Conservation (phyloP, 352 stramenopile genomes). For the Globisporangium recalcitrans region DNA sequence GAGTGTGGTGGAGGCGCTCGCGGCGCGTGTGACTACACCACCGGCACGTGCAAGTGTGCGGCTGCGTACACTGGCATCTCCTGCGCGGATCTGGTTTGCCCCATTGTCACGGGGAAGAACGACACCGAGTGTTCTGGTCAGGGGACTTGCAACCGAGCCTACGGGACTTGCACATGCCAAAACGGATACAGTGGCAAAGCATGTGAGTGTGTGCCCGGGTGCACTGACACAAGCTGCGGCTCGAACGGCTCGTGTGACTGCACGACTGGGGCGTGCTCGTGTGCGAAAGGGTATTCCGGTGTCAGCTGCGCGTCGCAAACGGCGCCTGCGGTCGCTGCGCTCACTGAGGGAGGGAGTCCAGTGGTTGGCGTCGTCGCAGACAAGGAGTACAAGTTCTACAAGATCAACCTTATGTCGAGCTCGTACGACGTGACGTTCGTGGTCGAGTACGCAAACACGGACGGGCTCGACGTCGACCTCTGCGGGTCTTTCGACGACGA, state of each 20-base stretch:
- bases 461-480: conserved; percentile 45
- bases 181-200: conserved; percentile 56
- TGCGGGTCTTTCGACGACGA: conserved; percentile 69
- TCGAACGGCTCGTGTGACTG: conserved; percentile 53
- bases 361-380: conserved; percentile 22
- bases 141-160: conserved; percentile 43
- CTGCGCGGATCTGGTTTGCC: conserved; percentile 59
- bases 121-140: conserved; percentile 57
- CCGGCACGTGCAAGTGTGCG: conserved; percentile 42
- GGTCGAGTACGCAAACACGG: conserved; percentile 26
- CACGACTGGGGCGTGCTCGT: conserved; percentile 54
- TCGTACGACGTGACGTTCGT: conserved; percentile 70
- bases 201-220: conserved; percentile 71
- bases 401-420: conserved; percentile 49
- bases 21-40: conserved; percentile 44
- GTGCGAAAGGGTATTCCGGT: conserved; percentile 37
- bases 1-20: conserved; percentile 36
- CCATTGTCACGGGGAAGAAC: conserved; percentile 34
- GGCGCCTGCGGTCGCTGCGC: conserved; percentile 20
- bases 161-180: conserved; percentile 41
- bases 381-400: conserved; percentile 75
- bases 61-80: conserved; percentile 47
- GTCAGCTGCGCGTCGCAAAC: conserved; percentile 23
- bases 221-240: conserved; percentile 35
- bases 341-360: conserved; percentile 22